Evolutionary conservation across 169 alveolate genomes (phyloP), one percentile per base, ranked within the genome.

Genomic region (Plasmodium vivax): DNA sequence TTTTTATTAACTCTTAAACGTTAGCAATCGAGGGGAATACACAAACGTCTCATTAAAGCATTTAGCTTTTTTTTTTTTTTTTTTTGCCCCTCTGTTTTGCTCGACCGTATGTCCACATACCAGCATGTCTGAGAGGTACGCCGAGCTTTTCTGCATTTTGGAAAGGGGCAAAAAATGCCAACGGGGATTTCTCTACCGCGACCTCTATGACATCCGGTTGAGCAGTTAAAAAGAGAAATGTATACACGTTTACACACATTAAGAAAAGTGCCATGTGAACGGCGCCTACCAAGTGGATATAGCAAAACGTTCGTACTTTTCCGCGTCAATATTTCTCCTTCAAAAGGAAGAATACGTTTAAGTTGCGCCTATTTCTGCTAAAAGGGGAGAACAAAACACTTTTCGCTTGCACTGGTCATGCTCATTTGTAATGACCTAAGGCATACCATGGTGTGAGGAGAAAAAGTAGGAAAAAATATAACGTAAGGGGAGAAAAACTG

Each of bases 381-480:
- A 19, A 23, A 43, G 51, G 73, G 34, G 12, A 19, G n/a, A 80
- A 32, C 30, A 32, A 80, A 36, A 6, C 16, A 0, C 16, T 43
- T 80, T 80, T n/a, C 85, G 85, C 27, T 12, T 43, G 71, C 41
- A 23, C 7, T 30, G n/a, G n/a, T 68, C 19, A 68, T 68, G 34
- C 38, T 6, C 32, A 68, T 68, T 30, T 68, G 43, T 30, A 27
- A 68, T 19, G 23, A 27, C 38, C 14, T 7, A 68, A 30, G 43
- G 77, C 14, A 68, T 68, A 68, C 38, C n/a, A 23, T 0, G 14
- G 32, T 68, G 38, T 68, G n/a, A 62, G 2, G 56, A 30, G 41
- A 34, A 80, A 56, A 80, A 34, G 32, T 38, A 80, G 34, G 71
- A 80, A 80, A 80, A 43, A n/a, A 80, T 38, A 30, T 38, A 80